Conservation (phyloP, 2,329 filamentous ascomycete genomes). For the Aspergillus neoniger region DNA sequence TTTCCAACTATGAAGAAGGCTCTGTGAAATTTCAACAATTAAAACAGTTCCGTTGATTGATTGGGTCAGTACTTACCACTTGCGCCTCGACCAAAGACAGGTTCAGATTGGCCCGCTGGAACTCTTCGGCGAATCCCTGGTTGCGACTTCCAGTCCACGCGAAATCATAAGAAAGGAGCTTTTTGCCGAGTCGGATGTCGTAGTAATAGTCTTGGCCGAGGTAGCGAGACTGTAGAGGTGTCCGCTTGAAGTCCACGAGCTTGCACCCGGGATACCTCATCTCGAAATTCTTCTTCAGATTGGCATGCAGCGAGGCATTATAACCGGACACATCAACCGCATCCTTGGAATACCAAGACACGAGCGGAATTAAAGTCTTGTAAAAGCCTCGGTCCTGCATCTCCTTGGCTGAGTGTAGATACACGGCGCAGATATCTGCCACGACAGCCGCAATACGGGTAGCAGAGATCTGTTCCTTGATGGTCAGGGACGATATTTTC, state of each 20-base stretch:
- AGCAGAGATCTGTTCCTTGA: slow-evolving; percentile 55
- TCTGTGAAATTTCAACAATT: slow-evolving; percentile 49
- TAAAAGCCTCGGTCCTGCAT: slow-evolving; percentile 68
- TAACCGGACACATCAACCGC: slow-evolving; percentile 79
- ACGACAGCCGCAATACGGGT: slow-evolving; percentile 77
- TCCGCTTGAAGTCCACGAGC: slow-evolving; percentile 79
- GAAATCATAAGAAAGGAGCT: slow-evolving; percentile 73
- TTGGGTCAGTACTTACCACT: slow-evolving; percentile 59
- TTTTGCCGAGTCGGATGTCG: slow-evolving; percentile 71
- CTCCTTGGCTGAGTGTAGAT: slow-evolving; percentile 82
- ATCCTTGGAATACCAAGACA: slow-evolving; percentile 78
- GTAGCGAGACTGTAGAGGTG: slow-evolving; percentile 62
- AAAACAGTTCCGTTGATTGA: slow-evolving; percentile 20
- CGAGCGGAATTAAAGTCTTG: slow-evolving; percentile 69
- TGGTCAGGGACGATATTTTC: slow-evolving; percentile 55
- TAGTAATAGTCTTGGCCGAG: slow-evolving; percentile 84
- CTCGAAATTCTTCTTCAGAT: slow-evolving; percentile 82
- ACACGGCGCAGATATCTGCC: slow-evolving; percentile 86
- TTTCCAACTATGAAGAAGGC: slow-evolving; percentile 86
- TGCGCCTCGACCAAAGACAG: slow-evolving; percentile 90
- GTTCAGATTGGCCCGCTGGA: slow-evolving; percentile 85
- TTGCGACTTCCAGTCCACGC: slow-evolving; percentile 70
- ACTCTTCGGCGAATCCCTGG: slow-evolving; percentile 77
- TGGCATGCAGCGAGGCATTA: slow-evolving; percentile 82
- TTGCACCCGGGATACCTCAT: slow-evolving; percentile 72